A percentile compares a stretch with the other conserved stretches of the same genome.
Conservation (phyloP, 495 filamentous ascomycete genomes). For the Penicillium subrubescens region DNA sequence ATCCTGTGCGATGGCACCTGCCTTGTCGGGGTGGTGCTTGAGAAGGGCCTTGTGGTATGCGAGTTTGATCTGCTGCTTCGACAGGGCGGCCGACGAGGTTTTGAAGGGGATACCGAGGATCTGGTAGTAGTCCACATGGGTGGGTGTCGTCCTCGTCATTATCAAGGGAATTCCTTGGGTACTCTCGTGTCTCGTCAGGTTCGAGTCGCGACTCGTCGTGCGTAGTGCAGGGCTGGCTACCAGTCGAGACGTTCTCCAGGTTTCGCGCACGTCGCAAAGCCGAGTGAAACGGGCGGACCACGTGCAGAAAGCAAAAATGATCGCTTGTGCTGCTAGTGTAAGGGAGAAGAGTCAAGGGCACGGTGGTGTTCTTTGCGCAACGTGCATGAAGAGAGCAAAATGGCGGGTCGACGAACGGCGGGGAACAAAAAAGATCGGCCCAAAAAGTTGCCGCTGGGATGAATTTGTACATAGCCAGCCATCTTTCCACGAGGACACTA, state of each 20-base stretch:
- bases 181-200: background rate
- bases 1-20: conserved; percentile 23
- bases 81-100: conserved; percentile 20
- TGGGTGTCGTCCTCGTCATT: conserved; percentile 28
- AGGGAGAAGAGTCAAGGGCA: background rate
- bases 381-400: background rate
- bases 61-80: conserved; percentile 61
- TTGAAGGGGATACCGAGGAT: conserved; percentile 54
- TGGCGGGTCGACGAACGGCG: background rate
- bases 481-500: background rate
- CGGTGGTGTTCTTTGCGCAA: background rate
- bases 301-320: background rate
- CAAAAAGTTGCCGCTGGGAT: background rate
- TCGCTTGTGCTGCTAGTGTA: background rate
- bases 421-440: background rate
- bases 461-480: background rate
- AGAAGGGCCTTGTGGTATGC: conserved; percentile 82
- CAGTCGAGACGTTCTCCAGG: background rate
- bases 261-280: background rate
- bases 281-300: background rate
- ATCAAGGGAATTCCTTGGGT: background rate
- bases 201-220: background rate
- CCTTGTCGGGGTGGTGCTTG: conserved; percentile 81
- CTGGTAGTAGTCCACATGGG: conserved; percentile 48
- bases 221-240: background rate